Conservation (phyloP, 805 yeast species). For the Gaillardinia entomophila region DNA sequence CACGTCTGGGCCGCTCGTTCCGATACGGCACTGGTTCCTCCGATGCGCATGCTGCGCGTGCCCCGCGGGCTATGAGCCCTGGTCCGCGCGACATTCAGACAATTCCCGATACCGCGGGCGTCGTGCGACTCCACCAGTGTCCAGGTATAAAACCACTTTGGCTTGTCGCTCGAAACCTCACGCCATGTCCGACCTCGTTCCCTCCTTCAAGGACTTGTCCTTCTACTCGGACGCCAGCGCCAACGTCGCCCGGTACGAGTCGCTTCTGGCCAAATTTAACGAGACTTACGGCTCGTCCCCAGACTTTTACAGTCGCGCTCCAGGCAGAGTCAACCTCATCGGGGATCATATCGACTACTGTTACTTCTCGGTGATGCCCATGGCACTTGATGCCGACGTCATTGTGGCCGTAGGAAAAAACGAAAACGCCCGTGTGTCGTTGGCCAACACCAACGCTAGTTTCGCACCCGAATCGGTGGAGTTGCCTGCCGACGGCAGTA, state of each 20-base stretch:
- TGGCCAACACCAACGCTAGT: slow-evolving; percentile 26
- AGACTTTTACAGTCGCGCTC: slow-evolving; percentile 53
- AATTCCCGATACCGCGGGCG: no score
- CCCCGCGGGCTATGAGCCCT: no score
- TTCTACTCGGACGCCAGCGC: slow-evolving; percentile 27
- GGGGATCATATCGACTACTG: slow-evolving; percentile 75
- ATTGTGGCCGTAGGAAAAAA: slow-evolving; percentile 41
- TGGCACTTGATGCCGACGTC: slow-evolving; percentile 65
- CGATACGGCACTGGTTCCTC: no score
- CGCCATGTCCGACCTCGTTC: slow-evolving; percentile 21
- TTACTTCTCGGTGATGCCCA: slow-evolving; percentile 61
- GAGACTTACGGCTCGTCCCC: slow-evolving; percentile 21
- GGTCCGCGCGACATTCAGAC: no score
- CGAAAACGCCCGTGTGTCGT: slow-evolving; percentile 15
- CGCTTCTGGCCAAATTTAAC: slow-evolving; percentile 17
- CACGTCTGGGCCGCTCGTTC: no score
- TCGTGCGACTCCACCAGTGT: no score
- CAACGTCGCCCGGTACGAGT: slow-evolving; percentile 21
- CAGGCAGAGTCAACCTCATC: slow-evolving; percentile 71
- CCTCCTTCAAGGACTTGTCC: slow-evolving; percentile 25
- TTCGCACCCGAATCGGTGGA: slow-evolving; percentile 32
- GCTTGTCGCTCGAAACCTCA: slow-evolving; percentile 42
- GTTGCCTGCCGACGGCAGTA: slow-evolving; percentile 34
- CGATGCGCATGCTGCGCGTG: no score
- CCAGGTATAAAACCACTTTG: no score